These are phyloP conservation scores for Chrysoporthe puriensis DNA, from an alignment of 2,329 filamentous ascomycete genomes.

Conservation along the genomic window DNA sequence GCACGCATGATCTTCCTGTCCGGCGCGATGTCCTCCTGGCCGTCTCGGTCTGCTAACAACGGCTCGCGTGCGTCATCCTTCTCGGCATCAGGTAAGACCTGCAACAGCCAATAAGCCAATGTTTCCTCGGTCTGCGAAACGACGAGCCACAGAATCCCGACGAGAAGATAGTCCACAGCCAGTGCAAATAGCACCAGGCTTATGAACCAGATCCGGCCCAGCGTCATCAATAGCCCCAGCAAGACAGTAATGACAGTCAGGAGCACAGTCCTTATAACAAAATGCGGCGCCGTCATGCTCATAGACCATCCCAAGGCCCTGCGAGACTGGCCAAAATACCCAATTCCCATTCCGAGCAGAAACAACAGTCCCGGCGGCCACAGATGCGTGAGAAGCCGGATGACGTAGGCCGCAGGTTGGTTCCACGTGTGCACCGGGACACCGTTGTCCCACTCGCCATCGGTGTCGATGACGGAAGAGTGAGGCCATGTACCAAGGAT, in stretches of 20 bases:
- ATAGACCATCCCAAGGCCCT: conserved; percentile 44
- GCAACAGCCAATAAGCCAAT: conserved; percentile 36
- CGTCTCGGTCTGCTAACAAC: conserved; percentile 33
- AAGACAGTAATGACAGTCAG: conserved; percentile 40
- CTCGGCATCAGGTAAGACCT: conserved; percentile 30
- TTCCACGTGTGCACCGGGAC: conserved; percentile 43
- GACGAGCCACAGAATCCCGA: conserved; percentile 46
- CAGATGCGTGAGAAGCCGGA: conserved; percentile 48
- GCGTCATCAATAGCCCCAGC: conserved; percentile 39
- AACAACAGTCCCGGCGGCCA: conserved; percentile 52
- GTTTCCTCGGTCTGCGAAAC: conserved; percentile 41
- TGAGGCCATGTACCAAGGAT: conserved; percentile 46
- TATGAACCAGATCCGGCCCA: conserved; percentile 45
- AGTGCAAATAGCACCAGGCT: conserved; percentile 50
- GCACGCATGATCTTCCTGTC: conserved; percentile 33
- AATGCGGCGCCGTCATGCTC: conserved; percentile 42
- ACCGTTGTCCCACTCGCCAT: conserved; percentile 41
- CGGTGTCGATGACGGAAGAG: conserved; percentile 39
- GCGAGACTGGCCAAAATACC: conserved; percentile 49
- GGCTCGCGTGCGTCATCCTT: conserved; percentile 38
- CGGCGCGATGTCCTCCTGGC: conserved; percentile 28
- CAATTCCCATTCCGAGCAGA: conserved; percentile 50
- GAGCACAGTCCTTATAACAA: conserved; percentile 42
- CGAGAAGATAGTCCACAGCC: conserved; percentile 50
- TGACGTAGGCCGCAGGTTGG: conserved; percentile 40